phyloP scores from a whole-genome alignment of 2,329 filamentous ascomycete genomes.

The Mollisia scopiformis region DNA sequence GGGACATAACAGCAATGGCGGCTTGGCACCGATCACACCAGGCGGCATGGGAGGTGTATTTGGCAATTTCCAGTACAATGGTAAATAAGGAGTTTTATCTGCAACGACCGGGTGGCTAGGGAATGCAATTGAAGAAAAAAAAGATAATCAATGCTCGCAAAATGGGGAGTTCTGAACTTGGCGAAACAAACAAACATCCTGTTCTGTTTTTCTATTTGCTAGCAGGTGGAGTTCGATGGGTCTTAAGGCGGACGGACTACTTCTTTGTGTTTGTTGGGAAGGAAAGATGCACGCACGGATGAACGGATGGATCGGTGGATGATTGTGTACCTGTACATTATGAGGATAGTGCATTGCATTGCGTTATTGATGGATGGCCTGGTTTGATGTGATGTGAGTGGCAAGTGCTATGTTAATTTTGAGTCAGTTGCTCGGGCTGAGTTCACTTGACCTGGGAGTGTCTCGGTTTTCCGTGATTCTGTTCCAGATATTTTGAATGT shows the following conservation, averaged over 20 bases:
- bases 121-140: not conserved
- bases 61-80: conserved; percentile 61
- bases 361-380: not conserved
- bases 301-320: not conserved
- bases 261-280: not conserved
- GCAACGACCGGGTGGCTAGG: not conserved
- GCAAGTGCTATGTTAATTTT: not conserved
- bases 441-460: too few relatives aligned
- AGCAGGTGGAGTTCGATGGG: not conserved
- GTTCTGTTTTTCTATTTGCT: too few relatives aligned
- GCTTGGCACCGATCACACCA: conserved; percentile 75
- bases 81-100: conserved; percentile 28
- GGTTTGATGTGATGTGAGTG: not conserved
- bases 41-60: conserved; percentile 76
- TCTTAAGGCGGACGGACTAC: not conserved
- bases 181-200: too few relatives aligned
- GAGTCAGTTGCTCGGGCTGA: too few relatives aligned
- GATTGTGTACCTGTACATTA: not conserved
- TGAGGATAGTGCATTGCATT: not conserved
- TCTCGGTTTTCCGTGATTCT: too few relatives aligned
- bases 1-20: conserved; percentile 57
- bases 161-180: too few relatives aligned
- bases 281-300: not conserved
- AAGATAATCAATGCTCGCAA: not conserved
- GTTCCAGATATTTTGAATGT: too few relatives aligned